Evolutionary conservation across 2,329 filamentous ascomycete genomes (phyloP), one percentile per base, ranked within the genome.

Genomic region (Blumeriella jaapii): DNA sequence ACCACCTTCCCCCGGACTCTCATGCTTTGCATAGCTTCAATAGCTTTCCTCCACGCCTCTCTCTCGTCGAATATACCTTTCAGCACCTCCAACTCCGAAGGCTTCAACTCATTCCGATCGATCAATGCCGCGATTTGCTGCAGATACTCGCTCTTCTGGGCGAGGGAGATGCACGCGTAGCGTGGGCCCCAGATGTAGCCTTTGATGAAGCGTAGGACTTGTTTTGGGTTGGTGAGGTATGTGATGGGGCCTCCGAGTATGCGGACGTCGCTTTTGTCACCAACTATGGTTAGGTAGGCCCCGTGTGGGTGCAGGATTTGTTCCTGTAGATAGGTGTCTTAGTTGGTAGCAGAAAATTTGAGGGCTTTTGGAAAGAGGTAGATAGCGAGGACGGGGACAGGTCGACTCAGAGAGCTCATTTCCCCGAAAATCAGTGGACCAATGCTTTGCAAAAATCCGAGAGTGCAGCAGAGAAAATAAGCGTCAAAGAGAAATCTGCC

Each of bases 231-330:
- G 4, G 38, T 48, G n/a, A 55, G 33, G 31, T 52, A 54, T 5
- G 49, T 51, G 9, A 53, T 31, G 20, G 52, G 49, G 2, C 51
- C 52, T 2, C 50, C 50, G 1, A 52, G 29, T 1, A 16, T 34
- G 18, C 45, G 47, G 2, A 48, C 34, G 22, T 49, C 36, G 2
- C 47, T 47, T 38, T 52, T 54, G 27, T 53, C 50, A 9, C 52
- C 52, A 5, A 54, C 52, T 20, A 54, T 51, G 1, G 51, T 54
- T n/a, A 52, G 41, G 20, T 53, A 55, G 28, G 48, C 48, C 3
- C 52, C 51, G 4, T 38, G 41, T 7, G 34, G 22, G 16, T 53
- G 43, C 2, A 52, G 38, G 12, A 55, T 39, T 39, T 47, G 29
- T 18, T 41, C 24, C 50, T 52, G 16, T 12, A 6, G 5, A 18